Evolutionary conservation across 805 yeast species (phyloP).

Genomic region (Saccharomycopsis olivae): DNA sequence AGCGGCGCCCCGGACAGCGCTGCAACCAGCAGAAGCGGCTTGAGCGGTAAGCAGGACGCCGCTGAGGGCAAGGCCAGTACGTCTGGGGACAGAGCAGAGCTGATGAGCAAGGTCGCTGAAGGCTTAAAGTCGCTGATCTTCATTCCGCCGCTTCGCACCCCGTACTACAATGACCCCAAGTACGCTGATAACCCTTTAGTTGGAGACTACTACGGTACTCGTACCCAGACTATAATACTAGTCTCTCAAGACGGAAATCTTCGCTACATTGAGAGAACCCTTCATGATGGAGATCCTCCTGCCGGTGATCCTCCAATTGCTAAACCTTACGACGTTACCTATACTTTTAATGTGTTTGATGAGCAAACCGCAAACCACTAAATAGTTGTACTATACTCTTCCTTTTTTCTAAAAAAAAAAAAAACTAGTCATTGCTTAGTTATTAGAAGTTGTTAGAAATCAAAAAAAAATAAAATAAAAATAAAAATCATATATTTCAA

Average conservation of each 20-base stretch:
- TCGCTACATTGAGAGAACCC: constrained; percentile 50
- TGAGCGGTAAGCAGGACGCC: not conserved
- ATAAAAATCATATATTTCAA: too few relatives aligned
- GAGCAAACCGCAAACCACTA: too few relatives aligned
- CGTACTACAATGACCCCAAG: constrained; percentile 21
- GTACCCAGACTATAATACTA: constrained; percentile 74
- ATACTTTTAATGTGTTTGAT: not conserved
- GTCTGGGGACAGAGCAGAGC: too few relatives aligned
- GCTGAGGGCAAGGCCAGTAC: not conserved
- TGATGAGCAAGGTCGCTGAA: too few relatives aligned
- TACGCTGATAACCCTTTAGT: constrained; percentile 21
- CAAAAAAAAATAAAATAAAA: too few relatives aligned
- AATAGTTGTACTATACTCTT: too few relatives aligned
- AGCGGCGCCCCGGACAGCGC: not conserved
- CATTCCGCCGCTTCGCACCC: constrained; percentile 51
- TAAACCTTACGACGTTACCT: too few relatives aligned
- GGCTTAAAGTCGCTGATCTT: constrained; percentile 50
- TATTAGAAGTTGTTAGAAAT: too few relatives aligned
- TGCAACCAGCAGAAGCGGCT: not conserved
- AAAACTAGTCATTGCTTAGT: too few relatives aligned
- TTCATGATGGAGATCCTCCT: constrained; percentile 28
- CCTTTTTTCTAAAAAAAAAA: too few relatives aligned
- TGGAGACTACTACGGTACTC: constrained; percentile 69
- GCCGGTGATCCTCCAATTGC: too few relatives aligned
- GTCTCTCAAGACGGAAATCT: constrained; percentile 41